Base-by-base conservation (phyloP, 2,329 filamentous ascomycete genomes). In the Dothidotthia symphoricarpi region DNA sequence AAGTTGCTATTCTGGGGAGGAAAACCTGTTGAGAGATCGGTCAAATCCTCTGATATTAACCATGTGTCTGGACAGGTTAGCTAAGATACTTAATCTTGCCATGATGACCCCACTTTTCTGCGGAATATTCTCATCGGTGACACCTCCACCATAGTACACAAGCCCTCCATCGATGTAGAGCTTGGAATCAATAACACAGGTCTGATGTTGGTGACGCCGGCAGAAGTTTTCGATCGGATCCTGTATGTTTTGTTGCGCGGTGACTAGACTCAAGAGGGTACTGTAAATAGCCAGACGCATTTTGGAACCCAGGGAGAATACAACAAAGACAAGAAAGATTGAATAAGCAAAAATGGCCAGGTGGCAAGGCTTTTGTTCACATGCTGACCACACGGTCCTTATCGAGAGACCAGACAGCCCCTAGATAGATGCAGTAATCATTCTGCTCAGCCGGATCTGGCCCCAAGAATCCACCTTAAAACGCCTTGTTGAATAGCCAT, bases 151-250 rank as follows among this genome's bases (percentile, higher is more conserved):
- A 25, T 74, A 81, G 49, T 78, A 75, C 16, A 81, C 54, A 32
- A 75, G 64, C 3, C 79, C 80, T 17, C 79, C 51, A 47, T 82
- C 78, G 30, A 82, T 76, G 53, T 77, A 82, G 15, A 83, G 59
- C 39, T 70, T 73, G 24, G 70, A 59, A 53, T 81, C 78, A 30
- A 83, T 69, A 2, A 81, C 66, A 6, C 78, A 69, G 10, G 77
- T 76, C 57, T 81, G 78, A 51, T 82, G 79, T 17, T 73, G 74
- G 53, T 47, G 43, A 15, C 47, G 45, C 8, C 49, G 45, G 34
- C 51, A 55, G 26, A 55, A 55, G 26, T 49, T 34, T 6, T 46
- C 34, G 16, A 51, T 34, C 3, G 51, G 51, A 27, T 53, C 43
- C 19, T 37, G 28, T 17, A 32, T 28, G 22, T 40, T 37, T 16